phyloP scores from a whole-genome alignment of 2,329 filamentous ascomycete genomes.

The Fusarium sp. region DNA sequence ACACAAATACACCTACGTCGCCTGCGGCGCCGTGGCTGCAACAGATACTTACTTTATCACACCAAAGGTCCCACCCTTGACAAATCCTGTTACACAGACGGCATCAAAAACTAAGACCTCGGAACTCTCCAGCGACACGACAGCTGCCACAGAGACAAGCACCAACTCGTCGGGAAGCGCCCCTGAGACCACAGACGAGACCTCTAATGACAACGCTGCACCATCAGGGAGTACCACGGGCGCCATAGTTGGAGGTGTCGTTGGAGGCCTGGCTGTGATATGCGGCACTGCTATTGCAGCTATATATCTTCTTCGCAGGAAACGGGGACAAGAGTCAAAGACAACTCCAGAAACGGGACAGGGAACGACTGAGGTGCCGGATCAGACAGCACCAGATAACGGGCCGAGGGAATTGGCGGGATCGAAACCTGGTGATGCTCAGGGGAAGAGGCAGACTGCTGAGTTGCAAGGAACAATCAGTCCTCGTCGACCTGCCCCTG shows the following conservation, averaged over 20 bases:
- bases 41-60: conserved; percentile 46
- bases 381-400: background rate
- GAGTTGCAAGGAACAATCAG: background rate
- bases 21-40: conserved; percentile 49
- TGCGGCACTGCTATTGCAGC: background rate
- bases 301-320: conserved; percentile 6
- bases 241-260: conserved; percentile 53
- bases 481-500: background rate
- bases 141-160: background rate
- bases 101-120: conserved; percentile 17
- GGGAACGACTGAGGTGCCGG: accelerated
- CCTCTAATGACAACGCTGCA: background rate
- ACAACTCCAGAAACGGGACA: background rate
- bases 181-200: conserved; percentile 4
- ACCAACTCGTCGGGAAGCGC: conserved; percentile 10
- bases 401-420: background rate
- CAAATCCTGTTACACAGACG: conserved; percentile 10
- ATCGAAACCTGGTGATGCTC: background rate
- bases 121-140: conserved; percentile 6
- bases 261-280: conserved; percentile 54
- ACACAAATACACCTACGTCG: conserved; percentile 54
- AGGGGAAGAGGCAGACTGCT: background rate
- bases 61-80: conserved; percentile 19
- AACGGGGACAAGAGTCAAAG: background rate
- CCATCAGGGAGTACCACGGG: conserved; percentile 44